Percentiles rank a stretch among this genome's conserved stretches.
Evolutionary conservation across 2,329 filamentous ascomycete species (phyloP).

Genomic region (Aspergillus viridinutans): DNA sequence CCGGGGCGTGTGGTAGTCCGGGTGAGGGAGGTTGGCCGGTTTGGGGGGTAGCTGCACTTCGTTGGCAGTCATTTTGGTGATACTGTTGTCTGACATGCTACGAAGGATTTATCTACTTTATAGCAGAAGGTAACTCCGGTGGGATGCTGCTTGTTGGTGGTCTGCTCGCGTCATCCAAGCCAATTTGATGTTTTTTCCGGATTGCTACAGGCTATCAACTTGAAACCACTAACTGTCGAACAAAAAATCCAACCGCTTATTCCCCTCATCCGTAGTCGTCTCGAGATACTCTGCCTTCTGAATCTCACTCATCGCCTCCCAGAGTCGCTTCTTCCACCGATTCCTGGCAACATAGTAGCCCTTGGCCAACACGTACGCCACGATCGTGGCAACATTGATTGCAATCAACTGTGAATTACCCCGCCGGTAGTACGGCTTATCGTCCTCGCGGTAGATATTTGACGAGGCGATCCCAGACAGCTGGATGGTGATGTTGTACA

Average conservation of each 20-base stretch:
- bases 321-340: constrained; percentile 35
- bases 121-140: too few relatives aligned
- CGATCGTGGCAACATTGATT: constrained; percentile 47
- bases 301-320: constrained; percentile 44
- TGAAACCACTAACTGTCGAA: constrained; percentile 43
- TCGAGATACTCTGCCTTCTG: constrained; percentile 48
- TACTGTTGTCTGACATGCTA: too few relatives aligned
- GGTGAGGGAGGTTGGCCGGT: constrained; percentile 4
- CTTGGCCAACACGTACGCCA: constrained; percentile 42
- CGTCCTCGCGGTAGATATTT: constrained; percentile 52
- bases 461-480: constrained; percentile 32
- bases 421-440: constrained; percentile 48
- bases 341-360: constrained; percentile 26
- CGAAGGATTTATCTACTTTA: too few relatives aligned
- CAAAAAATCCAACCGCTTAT: constrained; percentile 52
- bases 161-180: too few relatives aligned
- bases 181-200: too few relatives aligned
- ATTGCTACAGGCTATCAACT: too few relatives aligned
- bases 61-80: too few relatives aligned
- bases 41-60: not conserved
- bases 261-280: constrained; percentile 51
- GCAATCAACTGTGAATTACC: constrained; percentile 39
- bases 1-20: not conserved
- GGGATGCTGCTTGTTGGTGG: too few relatives aligned
- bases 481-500: constrained; percentile 51